These are phyloP conservation scores for Excoecaria cochinchinensis DNA, from an alignment of 345 rosid species.

Conservation along the genomic window DNA sequence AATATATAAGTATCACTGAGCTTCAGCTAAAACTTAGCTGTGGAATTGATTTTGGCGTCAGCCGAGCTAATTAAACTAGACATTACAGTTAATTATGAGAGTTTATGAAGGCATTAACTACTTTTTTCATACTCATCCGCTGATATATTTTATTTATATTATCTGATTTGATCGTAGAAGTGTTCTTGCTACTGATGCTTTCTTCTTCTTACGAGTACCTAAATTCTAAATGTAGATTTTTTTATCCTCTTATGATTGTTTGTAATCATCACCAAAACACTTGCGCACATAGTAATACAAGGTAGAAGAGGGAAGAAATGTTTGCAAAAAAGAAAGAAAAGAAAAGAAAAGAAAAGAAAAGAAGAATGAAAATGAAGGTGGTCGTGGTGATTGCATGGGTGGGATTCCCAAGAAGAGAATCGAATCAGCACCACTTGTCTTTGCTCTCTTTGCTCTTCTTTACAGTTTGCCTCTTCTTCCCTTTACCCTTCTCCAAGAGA, in stretches of 20 bases:
- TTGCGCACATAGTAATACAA: conserved; percentile 1
- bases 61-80: too few relatives aligned
- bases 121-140: too few relatives aligned
- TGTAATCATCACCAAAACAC: neutral
- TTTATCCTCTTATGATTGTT: neutral
- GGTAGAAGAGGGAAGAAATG: neutral
- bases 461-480: conserved; percentile 41
- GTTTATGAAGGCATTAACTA: too few relatives aligned
- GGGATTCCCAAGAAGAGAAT: conserved; percentile 48
- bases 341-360: neutral
- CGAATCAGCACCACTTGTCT: conserved; percentile 42
- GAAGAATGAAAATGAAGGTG: conserved; percentile 13
- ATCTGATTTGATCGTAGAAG: too few relatives aligned
- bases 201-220: too few relatives aligned
- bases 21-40: too few relatives aligned
- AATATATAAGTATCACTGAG: too few relatives aligned
- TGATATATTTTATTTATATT: too few relatives aligned
- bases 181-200: too few relatives aligned
- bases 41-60: too few relatives aligned
- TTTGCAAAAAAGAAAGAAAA: neutral
- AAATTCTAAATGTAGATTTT: too few relatives aligned
- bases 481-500: conserved; percentile 61
- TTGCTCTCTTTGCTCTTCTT: conserved; percentile 33
- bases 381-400: conserved; percentile 52
- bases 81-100: too few relatives aligned